Base-by-base conservation (phyloP, 108 stramenopile genomes). In the Conticribra weissflogii region DNA sequence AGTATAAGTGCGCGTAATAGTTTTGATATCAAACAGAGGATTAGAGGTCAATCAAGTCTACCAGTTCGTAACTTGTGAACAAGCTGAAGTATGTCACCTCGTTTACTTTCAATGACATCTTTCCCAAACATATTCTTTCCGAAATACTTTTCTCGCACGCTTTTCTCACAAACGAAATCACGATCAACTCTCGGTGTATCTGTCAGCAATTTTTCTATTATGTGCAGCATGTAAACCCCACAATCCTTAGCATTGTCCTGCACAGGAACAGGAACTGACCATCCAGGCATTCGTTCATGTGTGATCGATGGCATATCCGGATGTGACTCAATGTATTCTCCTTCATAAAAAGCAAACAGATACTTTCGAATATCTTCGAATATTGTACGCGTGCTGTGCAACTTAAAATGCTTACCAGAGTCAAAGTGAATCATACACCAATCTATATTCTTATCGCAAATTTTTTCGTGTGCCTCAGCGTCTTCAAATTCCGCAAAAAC, bases 161-260 rank as follows among this genome's bases (percentile, higher is more conserved):
- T 59, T 30, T 69, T 68, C 28, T 19, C 60, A 22, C 48, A 52
- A 7, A 77, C 66, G 32, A 77, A 77, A 23, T 57, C 70, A 57
- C 17, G 5, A 30, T 77, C 76, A 4, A 77, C 56, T 3, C 24
- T 15, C 16, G 70, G 76, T 28, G 70, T 48, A 16, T 72, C 45
- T 17, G 30, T 16, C 25, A 77, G 31, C 45, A 77, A 48, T 41
- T 61, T 31, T 52, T 80, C 79, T 5, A 61, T 45, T 18, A 70
- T 66, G 69, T 80, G 72, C 47, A 80, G 79, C 71, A 72, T 80
- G 72, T 78, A 87, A 7, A 88, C 82, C 18, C 87, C 87, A 48
- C 87, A 88, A 72, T 88, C 87, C 47, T 82, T 86, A 19, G 77
- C 53, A 51, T 88, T 88, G 31, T 75, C 54, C 62, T 88, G 87